Base-by-base conservation (phyloP, 257 asterid species). In the Lycium barbarum region DNA sequence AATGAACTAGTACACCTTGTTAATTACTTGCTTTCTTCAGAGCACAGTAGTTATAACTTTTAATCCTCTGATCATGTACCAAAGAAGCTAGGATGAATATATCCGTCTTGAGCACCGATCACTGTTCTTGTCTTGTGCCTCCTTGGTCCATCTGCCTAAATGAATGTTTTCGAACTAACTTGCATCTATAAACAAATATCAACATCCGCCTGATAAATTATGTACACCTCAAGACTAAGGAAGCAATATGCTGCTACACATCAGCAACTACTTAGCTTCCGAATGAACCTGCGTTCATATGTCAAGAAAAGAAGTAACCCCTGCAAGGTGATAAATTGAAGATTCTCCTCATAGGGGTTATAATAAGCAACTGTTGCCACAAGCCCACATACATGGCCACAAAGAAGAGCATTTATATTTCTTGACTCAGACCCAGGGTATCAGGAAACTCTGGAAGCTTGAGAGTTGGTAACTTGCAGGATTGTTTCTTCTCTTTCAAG, bases 341-440 rank as follows among this genome's bases (percentile, higher is more conserved):
- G 40, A 45, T 73, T 73, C 80, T 45, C 80, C 13, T 71, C 55
- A 71, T 15, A n/a, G 11, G 80, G 80, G 40, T 72, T 72, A 22
- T 45, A 45, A 6, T 45, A n/a, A 45, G 80, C 17, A 72, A 45
- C 80, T n/a, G 6, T 13, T 49, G 45, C 11, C 13, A 4, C 62
- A 22, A 22, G 2, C 9, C 2, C 22, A 11, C 17, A 49, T 74
- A 13, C 14, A 53, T 14, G 62, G 8, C 22, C 43, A 45, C 51
- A 43, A 38, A 54, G 54, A 79, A 66, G 87, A 47, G 51, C 53
- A 63, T 67, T 92, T 90, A 93, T 84, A 93, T 90, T 90, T 93
- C 97, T 89, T 91, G 92, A 91, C 97, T 93, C 70, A 87, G 83
- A 72, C 86, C 92, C 85, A 68, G 43, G 66, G 87, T 72, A 79